Base-by-base conservation (phyloP, 345 rosid genomes). In the Boechera divaricarpa region DNA sequence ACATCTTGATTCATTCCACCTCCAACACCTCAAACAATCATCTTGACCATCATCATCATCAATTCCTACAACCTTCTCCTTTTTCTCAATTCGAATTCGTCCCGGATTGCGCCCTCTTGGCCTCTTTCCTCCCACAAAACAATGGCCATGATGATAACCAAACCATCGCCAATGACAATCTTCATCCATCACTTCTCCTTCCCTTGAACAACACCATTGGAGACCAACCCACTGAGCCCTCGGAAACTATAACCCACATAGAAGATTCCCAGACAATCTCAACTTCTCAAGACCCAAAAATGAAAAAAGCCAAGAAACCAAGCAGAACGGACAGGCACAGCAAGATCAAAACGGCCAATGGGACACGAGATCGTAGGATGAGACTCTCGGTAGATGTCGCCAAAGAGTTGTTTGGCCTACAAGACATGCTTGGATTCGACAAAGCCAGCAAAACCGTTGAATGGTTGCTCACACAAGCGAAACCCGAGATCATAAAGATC, bases 361-460 rank as follows among this genome's bases (percentile, higher is more conserved):
- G 98, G 16, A 87, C 85, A 4, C 77, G 98, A 73, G 97, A 93
- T 38, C 83, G 98, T 78, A 81, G 98, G 62, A 88, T 93, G 91
- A 87, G 98, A 77, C 73, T 93, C 75, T 93, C 98, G 6, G 80
- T 88, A 15, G 88, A 88, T 32, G 91, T 89, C 18, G 98, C 98
- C 10, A 79, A 79, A 6, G 78, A 85, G 52, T 89, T 93, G 75
- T 93, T 91, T 24, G 88, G 91, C 51, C 79, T 93, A 58, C 98
- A 93, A 81, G 97, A 93, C 85, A 82, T 85, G 86, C 74, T 93
- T 49, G 87, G 93, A 63, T 91, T 76, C 29, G 97, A 93, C 55
- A 91, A 91, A 76, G 92, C 93, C 5, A 93, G 97, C 72, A 89
- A 87, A 64, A 91, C 97, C 12, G 92, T 93, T 2, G 91, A 91